phyloP scores from a whole-genome alignment of 148 eudicot genomes.

The Camellia lanceoleosa region DNA sequence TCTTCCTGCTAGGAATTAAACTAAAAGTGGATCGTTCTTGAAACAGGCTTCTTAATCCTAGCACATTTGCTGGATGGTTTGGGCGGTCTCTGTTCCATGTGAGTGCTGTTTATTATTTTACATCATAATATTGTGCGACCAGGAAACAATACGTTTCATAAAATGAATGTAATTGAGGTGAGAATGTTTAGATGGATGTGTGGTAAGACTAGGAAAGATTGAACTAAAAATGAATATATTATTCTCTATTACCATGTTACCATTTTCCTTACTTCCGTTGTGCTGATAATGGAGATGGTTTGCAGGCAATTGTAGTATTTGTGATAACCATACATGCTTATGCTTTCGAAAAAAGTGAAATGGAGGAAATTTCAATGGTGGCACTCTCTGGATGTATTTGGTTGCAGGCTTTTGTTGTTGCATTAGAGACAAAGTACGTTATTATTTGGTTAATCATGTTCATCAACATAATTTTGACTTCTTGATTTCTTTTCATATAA shows the following conservation, averaged over 20 bases:
- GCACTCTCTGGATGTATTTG: conserved; percentile 99
- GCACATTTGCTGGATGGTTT: conserved; percentile 98
- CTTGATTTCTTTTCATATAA: background rate
- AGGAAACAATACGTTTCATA: too few relatives aligned
- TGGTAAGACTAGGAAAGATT: too few relatives aligned
- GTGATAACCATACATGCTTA: conserved; percentile 71
- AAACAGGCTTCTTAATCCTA: conserved; percentile 85
- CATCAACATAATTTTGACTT: background rate
- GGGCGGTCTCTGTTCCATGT: conserved; percentile 94
- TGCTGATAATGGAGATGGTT: conserved; percentile 16
- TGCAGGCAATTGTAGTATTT: conserved; percentile 91
- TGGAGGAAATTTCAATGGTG: conserved; percentile 92
- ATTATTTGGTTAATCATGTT: conserved; percentile 7
- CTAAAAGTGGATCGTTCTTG: conserved; percentile 21
- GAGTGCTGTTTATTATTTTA: conserved; percentile 23
- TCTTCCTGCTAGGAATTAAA: conserved; percentile 7
- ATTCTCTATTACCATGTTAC: background rate
- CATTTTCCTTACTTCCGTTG: background rate
- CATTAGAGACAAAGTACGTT: conserved; percentile 91
- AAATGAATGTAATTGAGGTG: too few relatives aligned
- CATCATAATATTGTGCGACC: background rate
- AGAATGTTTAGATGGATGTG: too few relatives aligned
- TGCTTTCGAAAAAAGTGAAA: conserved; percentile 84
- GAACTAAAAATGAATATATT: too few relatives aligned
- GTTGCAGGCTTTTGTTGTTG: conserved; percentile 95